phyloP scores from a whole-genome alignment of 371 early-diverging fungal genomes.

The Sporodiniella umbellata region DNA sequence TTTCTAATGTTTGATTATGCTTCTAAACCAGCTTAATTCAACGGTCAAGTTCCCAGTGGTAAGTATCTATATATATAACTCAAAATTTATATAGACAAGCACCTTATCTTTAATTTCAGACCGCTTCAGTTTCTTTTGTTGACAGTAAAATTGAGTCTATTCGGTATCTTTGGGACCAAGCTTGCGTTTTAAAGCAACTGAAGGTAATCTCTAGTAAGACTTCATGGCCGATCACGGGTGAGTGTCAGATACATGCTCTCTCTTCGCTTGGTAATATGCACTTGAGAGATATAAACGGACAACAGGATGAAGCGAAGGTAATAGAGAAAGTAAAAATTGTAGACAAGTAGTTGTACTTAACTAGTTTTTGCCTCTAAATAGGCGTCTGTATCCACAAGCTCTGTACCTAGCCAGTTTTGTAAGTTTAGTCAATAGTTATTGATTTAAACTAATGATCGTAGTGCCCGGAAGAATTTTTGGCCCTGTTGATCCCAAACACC shows the following conservation, averaged over 20 bases:
- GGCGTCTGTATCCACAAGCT: neutral
- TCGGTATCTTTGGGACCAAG: conserved; percentile 48
- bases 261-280: conserved; percentile 15
- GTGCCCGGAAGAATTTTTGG: conserved; percentile 40
- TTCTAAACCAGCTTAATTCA: conserved; percentile 22
- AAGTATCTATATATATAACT: conserved; percentile 3
- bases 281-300: conserved; percentile 13
- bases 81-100: neutral
- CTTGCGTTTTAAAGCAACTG: conserved; percentile 39
- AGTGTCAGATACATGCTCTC: conserved; percentile 29
- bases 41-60: conserved; percentile 35
- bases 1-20: neutral
- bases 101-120: conserved; percentile 16
- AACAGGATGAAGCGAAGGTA: conserved; percentile 17
- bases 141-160: conserved; percentile 24
- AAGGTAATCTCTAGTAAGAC: conserved; percentile 27
- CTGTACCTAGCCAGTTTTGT: neutral
- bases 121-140: conserved; percentile 35
- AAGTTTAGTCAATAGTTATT: neutral
- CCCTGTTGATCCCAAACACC: conserved; percentile 37
- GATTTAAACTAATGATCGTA: conserved; percentile 2
- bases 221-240: conserved; percentile 37
- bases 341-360: neutral
- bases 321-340: neutral
- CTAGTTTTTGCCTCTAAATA: neutral